phyloP scores from a whole-genome alignment of 352 stramenopile genomes.

The Pythium volutum region DNA sequence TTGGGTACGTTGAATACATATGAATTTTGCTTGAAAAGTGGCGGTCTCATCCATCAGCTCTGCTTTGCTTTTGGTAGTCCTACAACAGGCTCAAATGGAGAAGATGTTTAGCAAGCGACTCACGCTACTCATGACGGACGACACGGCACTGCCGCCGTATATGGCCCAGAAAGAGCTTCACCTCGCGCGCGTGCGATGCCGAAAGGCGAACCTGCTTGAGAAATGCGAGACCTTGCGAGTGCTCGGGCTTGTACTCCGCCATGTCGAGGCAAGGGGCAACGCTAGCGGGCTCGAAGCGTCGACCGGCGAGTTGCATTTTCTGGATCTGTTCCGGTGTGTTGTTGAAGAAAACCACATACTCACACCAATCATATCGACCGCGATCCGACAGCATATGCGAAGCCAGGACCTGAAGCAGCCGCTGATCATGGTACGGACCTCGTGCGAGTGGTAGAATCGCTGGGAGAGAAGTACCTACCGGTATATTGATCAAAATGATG shows the following conservation, averaged over 20 bases:
- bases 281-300: conserved; percentile 45
- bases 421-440: conserved; percentile 33
- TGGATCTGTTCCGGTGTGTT: conserved; percentile 68
- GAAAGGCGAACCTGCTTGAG: conserved; percentile 55
- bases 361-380: conserved; percentile 52
- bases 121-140: conserved; percentile 46
- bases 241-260: conserved; percentile 43
- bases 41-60: neutral
- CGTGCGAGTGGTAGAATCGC: neutral
- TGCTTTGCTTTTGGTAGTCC: conserved; percentile 24
- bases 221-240: conserved; percentile 59
- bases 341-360: conserved; percentile 64
- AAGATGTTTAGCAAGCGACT: conserved; percentile 60
- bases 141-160: conserved; percentile 51
- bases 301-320: conserved; percentile 54
- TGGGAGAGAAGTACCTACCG: neutral
- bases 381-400: conserved; percentile 44
- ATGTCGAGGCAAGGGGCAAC: conserved; percentile 42
- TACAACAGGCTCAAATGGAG: conserved; percentile 60
- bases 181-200: conserved; percentile 48
- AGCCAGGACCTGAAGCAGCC: conserved; percentile 40
- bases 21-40: too few species aligned
- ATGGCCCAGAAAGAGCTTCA: conserved; percentile 53
- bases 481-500: neutral
- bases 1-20: too few species aligned